A percentile compares a stretch with the other conserved stretches of the same genome.
Conservation (phyloP, 805 yeast genomes). For the Saccharomycopsis capsularis region DNA sequence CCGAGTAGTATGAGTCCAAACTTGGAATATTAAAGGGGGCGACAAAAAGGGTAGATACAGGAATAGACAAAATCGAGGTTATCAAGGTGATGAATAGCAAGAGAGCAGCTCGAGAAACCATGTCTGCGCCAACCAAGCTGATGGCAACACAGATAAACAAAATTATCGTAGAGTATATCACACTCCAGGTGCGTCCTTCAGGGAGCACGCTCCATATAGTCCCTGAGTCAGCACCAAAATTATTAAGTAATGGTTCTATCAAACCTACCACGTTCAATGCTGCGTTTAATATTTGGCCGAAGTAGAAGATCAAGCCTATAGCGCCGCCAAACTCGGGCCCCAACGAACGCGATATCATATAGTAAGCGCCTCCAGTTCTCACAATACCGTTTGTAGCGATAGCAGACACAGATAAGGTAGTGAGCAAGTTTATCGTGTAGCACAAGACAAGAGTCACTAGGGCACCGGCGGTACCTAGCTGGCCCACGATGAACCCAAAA, state of each 20-base stretch:
- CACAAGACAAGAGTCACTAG: constrained; percentile 60
- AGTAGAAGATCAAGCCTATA: constrained; percentile 86
- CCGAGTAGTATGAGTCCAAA: constrained; percentile 48
- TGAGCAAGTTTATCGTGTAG: constrained; percentile 72
- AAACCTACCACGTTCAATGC: constrained; percentile 95
- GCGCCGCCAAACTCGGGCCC: constrained; percentile 99
- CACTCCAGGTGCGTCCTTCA: constrained; percentile 58
- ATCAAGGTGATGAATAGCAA: constrained; percentile 60
- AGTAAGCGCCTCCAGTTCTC: constrained; percentile 97
- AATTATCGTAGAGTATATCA: constrained; percentile 64
- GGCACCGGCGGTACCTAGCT: constrained; percentile 83
- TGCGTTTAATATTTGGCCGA: constrained; percentile 89
- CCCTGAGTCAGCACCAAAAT: constrained; percentile 62
- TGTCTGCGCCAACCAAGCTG: constrained; percentile 71
- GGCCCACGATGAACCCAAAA: constrained; percentile 93
- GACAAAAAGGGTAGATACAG: constrained; percentile 64
- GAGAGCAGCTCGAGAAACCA: constrained; percentile 79
- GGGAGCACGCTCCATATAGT: constrained; percentile 52
- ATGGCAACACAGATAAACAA: constrained; percentile 66
- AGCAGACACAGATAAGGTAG: constrained; percentile 87
- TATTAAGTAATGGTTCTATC: constrained; percentile 79
- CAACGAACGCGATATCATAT: constrained; percentile 88
- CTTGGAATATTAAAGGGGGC: constrained; percentile 53
- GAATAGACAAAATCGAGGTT: constrained; percentile 71
- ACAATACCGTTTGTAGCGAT: constrained; percentile 97